Evolutionary conservation across 495 filamentous ascomycete genomes (phyloP), one percentile per base, ranked within the genome.

Genomic region (Trichoderma orchidacearum): DNA sequence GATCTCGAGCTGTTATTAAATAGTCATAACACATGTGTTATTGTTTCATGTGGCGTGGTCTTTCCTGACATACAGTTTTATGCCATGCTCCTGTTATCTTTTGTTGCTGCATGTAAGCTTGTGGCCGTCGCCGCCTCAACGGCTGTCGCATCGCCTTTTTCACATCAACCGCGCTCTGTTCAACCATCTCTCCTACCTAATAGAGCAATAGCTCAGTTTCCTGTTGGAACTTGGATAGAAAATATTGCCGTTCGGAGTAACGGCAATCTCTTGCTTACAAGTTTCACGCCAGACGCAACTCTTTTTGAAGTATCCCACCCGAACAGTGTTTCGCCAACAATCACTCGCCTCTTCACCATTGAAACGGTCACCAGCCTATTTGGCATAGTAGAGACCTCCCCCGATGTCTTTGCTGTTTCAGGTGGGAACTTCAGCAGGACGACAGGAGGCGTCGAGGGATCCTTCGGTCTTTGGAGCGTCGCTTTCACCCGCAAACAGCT

Each of bases 241-340:
- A 74, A 74, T 31, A 65, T 73, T 21, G 69, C 69, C 31, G 59
- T 72, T 25, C 68, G 69, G 38, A 15, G 53, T 15, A 70, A 66
- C 35, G 68, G 69, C 38, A 63, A 66, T 41, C 56, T 74, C 30
- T 60, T 74, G 1, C 28, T 70, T 15, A 67, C 67, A 6, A 50
- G 62, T 17, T 9, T 65, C 2, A 21, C 57, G 3, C 62, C 62
- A 15, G 27, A 50, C 7, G 62, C 60, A 11, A 58, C 58, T 1
- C 34, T 64, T 8, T 64, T 60, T 35, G 30, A 58, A 1, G 36
- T 59, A 1, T 25, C 55, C 2, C 18, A 61, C 35, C 51, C 52
- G 38, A 13, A 55, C 61, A 57, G 57, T 51, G 57, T 48, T 41
- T 60, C 56, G 17, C 59, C 51, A 23, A 53, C 55, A 29, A 32